Percentiles rank a stretch among this genome's conserved stretches.
Conservation (phyloP, 352 stramenopile genomes). For the Phytophthora tubulina region DNA sequence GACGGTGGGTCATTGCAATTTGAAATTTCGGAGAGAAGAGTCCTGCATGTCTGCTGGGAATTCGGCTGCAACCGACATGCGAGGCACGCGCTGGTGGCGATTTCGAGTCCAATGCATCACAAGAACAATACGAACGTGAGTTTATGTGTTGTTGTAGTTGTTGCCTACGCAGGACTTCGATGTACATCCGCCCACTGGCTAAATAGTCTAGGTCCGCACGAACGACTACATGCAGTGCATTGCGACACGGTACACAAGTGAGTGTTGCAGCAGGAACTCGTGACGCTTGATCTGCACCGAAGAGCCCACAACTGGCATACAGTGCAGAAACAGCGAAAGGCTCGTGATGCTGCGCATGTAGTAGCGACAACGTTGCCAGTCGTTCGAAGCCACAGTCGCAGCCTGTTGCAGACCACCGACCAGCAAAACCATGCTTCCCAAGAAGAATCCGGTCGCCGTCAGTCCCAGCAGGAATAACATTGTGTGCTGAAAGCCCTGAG, state of each 20-base stretch:
- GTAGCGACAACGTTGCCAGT: conserved; percentile 77
- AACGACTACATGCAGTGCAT: conserved; percentile 73
- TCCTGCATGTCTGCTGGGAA: background rate
- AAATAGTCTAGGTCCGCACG: conserved; percentile 15
- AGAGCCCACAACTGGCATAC: conserved; percentile 70
- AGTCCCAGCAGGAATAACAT: conserved; percentile 68
- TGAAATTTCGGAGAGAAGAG: background rate
- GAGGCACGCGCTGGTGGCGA: background rate
- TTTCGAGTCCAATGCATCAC: background rate
- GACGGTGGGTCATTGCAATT: background rate
- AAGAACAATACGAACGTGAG: background rate
- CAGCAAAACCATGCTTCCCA: conserved; percentile 71
- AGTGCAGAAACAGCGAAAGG: conserved; percentile 81
- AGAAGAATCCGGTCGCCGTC: conserved; percentile 51
- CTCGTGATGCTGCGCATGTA: conserved; percentile 85
- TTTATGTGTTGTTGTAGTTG: conserved; percentile 4
- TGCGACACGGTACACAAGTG: conserved; percentile 78
- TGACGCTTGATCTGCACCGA: conserved; percentile 80
- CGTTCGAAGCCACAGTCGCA: conserved; percentile 51
- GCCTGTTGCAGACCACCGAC: conserved; percentile 69
- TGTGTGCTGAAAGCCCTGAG: conserved; percentile 61
- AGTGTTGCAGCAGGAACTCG: conserved; percentile 78
- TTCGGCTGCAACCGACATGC: background rate
- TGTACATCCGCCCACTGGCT: background rate
- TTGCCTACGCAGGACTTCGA: background rate